Evolutionary conservation across 805 yeast species (phyloP), one percentile per base, ranked within the genome.

Genomic region (Candida quercuum): DNA sequence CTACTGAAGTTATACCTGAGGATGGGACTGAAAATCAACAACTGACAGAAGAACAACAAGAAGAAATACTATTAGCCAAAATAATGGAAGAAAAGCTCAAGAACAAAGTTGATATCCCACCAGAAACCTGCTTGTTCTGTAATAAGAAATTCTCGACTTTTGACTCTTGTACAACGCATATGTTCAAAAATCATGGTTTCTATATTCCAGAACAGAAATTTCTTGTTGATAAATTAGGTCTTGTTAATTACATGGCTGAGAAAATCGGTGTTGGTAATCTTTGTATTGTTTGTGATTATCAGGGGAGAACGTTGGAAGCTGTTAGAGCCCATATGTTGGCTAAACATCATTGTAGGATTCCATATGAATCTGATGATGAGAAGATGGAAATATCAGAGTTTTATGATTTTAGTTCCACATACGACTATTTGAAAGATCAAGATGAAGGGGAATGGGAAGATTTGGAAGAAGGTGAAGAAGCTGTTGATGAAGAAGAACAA

Each of bases 231-330:
- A 71, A 72, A 45, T 71, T 63, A 26, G 98, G 99, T 0, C 69
- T 93, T 26, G 67, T 93, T 12, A 57, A 62, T 11, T 93, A 93
- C 53, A 65, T 93, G 47, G 82, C 88, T 15, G 98, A 93, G 59
- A 93, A 93, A 61, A 77, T 93, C 41, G 93, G 95, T 16, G 73
- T 86, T 36, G 99, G 99, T 36, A 88, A 88, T 51, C 74, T 89
- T 43, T 93, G 99, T 60, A 66, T 93, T 39, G 75, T 73, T 23
- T 93, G 99, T 59, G 69, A 74, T 31, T 91, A 76, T 57, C 95
- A 89, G 65, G 97, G 97, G 19, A 74, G 78, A 52, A 74, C 84
- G 22, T 57, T 91, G 21, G 94, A 86, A 49, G 86, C 95, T 17
- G 93, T 83, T 2, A 80, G 96, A 53, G 89, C 87, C 20, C 99